Conservation (phyloP, 2,329 filamentous ascomycete species). For the Botrytis byssoidea region DNA sequence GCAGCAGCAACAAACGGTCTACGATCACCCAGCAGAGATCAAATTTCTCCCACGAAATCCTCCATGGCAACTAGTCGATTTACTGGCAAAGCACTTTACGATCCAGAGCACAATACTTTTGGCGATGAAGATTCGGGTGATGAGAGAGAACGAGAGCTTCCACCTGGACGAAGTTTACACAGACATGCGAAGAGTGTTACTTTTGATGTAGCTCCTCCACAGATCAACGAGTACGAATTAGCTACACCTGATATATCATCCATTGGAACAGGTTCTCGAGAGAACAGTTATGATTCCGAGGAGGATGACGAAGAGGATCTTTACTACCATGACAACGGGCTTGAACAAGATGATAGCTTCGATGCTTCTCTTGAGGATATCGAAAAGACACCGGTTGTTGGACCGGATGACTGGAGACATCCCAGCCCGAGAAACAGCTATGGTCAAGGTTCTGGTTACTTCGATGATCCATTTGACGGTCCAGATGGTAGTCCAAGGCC, state of each 20-base stretch:
- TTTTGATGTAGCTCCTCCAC: slow-evolving; percentile 88
- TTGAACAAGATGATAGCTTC: slow-evolving; percentile 76
- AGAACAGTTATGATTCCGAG: slow-evolving; percentile 88
- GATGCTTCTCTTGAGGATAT: slow-evolving; percentile 94
- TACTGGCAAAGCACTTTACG: slow-evolving; percentile 61
- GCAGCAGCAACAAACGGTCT: slow-evolving; percentile 31
- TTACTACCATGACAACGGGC: slow-evolving; percentile 52
- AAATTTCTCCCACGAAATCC: slow-evolving; percentile 81
- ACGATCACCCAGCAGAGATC: slow-evolving; percentile 63
- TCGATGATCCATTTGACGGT: slow-evolving; percentile 65
- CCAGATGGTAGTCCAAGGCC: slow-evolving; percentile 66
- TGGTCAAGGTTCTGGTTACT: slow-evolving; percentile 31
- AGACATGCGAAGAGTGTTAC: slow-evolving; percentile 96
- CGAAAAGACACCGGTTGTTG: slow-evolving; percentile 96
- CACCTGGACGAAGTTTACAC: slow-evolving; percentile 66
- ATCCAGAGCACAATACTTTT: slow-evolving; percentile 67
- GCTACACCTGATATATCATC: slow-evolving; percentile 95
- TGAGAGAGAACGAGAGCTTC: slow-evolving; percentile 57
- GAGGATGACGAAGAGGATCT: slow-evolving; percentile 71
- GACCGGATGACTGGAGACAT: slow-evolving; percentile 93
- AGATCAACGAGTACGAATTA: slow-evolving; percentile 98
- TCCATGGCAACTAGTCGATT: slow-evolving; percentile 71
- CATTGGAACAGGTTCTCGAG: slow-evolving; percentile 81
- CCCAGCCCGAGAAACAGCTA: slow-evolving; percentile 49
- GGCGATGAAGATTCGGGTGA: slow-evolving; percentile 62